phyloP scores from a whole-genome alignment of 192 early-diverging fungal species.

The Coemansia brasiliensis region DNA sequence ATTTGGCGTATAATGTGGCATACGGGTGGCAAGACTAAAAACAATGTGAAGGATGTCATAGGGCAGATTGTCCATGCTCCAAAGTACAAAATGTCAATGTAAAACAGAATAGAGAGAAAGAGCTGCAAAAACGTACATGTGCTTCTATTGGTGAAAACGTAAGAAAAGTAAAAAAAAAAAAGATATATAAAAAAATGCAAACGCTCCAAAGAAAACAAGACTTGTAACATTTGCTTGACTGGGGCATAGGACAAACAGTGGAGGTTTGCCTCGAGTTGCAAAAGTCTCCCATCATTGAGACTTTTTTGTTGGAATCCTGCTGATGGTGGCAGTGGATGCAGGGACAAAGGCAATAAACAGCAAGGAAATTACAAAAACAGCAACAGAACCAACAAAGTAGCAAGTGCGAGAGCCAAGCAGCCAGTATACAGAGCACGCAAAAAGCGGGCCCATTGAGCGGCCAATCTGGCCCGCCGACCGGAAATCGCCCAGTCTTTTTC shows the following conservation, averaged over 20 bases:
- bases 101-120: no score
- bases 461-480: constrained; percentile 89
- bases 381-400: constrained; percentile 61
- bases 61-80: background rate
- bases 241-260: no score
- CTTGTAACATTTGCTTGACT: no score
- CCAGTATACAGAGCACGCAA: constrained; percentile 88
- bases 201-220: no score
- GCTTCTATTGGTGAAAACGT: no score
- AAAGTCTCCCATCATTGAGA: no score
- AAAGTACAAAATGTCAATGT: no score
- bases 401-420: constrained; percentile 62
- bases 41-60: background rate
- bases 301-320: no score
- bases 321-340: background rate
- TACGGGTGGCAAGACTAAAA: background rate
- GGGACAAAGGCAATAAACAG: constrained; percentile 28
- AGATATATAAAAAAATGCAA: no score
- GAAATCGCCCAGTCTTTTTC: constrained; percentile 81
- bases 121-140: no score
- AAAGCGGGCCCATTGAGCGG: constrained; percentile 82
- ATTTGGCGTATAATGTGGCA: background rate
- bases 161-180: no score
- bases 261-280: no score
- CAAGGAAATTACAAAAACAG: constrained; percentile 49